Base-by-base conservation (phyloP, 306 rosid genomes). In the Prinsepia uniflora region DNA sequence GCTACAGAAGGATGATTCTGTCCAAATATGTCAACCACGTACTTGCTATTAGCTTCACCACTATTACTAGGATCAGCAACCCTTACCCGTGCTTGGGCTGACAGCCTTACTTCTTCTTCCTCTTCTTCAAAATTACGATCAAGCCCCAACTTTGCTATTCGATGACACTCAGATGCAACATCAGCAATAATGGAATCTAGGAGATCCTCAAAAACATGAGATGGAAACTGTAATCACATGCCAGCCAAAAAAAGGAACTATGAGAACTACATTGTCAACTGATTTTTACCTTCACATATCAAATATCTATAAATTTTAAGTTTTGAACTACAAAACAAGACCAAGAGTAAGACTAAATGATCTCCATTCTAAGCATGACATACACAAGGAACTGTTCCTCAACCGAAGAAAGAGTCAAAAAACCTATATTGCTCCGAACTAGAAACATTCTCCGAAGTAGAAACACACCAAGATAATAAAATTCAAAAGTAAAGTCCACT, bases 91-190 rank as follows among this genome's bases (percentile, higher is more conserved):
- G 99, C 99, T 72, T 89, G 89, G 53, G 90, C 84, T 67, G 99
- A 95, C 68, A 91, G 75, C 84, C 88, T 91, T 82, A 95, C 42
- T 75, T 95, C 99, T 81, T 89, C 99, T 72, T 95, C 99, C 81
- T 89, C 97, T 80, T 90, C 97, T 67, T 94, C 99, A 81, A 87
- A 68, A 82, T 91, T 95, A 18, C 86, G 88, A 73, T 95, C 99
- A 78, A 95, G 99, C 8, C 96, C 96, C 60, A 95, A 76, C 82
- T 82, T 86, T 45, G 97, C 96, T 77, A 91, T 82, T 73, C 99
- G 88, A 60, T 95, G 99, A 75, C 87, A 95, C 75, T 95, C 99
- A 14, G 97, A 95, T 81, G 99, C 97, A 78, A 95, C 93, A 54
- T 95, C 99, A 81, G 79, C 91, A 63, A 91, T 89, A 70, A 89